Evolutionary conservation across 2,329 filamentous ascomycete genomes (phyloP), one percentile per base, ranked within the genome.

Genomic region (Clonostachys chloroleuca): DNA sequence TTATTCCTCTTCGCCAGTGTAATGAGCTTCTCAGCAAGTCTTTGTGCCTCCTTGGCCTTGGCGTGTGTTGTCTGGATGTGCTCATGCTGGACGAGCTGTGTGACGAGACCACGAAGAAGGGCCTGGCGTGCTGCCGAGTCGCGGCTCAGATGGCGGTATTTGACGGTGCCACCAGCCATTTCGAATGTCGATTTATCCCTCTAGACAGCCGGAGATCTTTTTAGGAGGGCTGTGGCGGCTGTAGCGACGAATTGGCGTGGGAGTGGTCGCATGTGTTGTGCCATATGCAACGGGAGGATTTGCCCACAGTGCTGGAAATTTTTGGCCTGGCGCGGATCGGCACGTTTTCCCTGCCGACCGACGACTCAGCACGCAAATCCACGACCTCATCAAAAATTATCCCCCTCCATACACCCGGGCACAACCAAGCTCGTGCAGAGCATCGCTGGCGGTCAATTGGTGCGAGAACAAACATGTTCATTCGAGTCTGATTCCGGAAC

Each of bases 41-140:
- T 81, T 72, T 99, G 94, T 17, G 94, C 89, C 74, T 99, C 94
- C 72, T 97, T 99, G 43, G 94, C 94, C 73, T 97, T 97, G 65
- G 87, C 85, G 79, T 88, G 96, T 71, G 94, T 96, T 44, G 94
- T 99, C 54, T 86, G 84, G 72, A 99, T 95, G 53, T 89, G 84
- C 74, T 99, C 94, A 69, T 95, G 84, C 68, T 89, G 80, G 72
- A 99, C 87, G 56, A 99, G 87, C 47, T 92, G 94, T 56, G 92
- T 96, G 65, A 97, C 92, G 51, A 99, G 78, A 71, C 97, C 96
- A 62, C 94, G 90, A 56, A 99, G 84, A 57, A 99, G 83, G 46
- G 94, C 92, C 73, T 92, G 83, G 65, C 94, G 83, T 66, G 96
- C 94, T 47, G 92, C 77, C 45, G 91, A 96, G 56, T 83, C 79